Conservation (phyloP, 441 rosid genomes). For the Omphalea diandra region DNA sequence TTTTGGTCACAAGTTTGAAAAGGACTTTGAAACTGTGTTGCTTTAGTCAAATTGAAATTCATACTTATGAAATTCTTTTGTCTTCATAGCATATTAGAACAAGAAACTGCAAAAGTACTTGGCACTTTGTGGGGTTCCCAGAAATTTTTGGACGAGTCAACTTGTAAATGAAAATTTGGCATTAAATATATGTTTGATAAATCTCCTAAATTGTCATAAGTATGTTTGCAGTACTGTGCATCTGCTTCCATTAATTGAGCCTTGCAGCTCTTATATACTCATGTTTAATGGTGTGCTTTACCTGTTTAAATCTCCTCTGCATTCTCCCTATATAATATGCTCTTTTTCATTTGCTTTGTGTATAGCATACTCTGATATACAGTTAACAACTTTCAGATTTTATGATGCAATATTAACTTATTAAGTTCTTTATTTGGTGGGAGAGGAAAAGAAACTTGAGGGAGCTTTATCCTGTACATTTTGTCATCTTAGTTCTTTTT, state of each 20-base stretch:
- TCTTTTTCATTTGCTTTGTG: too few relatives aligned
- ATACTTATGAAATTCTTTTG: neutral
- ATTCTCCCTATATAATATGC: neutral
- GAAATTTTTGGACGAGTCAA: neutral
- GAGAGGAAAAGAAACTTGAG: neutral
- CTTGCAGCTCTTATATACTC: too few relatives aligned
- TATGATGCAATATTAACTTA: neutral
- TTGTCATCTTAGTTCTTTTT: neutral
- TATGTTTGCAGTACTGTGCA: neutral
- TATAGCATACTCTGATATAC: too few relatives aligned
- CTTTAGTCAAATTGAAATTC: too few relatives aligned
- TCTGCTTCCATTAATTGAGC: neutral
- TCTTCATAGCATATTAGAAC: too few relatives aligned
- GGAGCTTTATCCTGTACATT: neutral
- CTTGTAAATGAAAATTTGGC: neutral
- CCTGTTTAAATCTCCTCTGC: neutral
- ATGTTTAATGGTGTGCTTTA: neutral
- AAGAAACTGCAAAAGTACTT: neutral
- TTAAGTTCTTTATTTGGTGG: neutral
- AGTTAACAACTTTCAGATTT: too few relatives aligned
- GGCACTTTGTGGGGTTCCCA: neutral
- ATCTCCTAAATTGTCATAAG: neutral
- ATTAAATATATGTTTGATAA: neutral
- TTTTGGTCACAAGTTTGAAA: too few relatives aligned
- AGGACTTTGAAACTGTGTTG: too few relatives aligned